These are phyloP conservation scores for Blumeriella jaapii DNA, from an alignment of 2,329 filamentous ascomycete species.

Conservation along the genomic window DNA sequence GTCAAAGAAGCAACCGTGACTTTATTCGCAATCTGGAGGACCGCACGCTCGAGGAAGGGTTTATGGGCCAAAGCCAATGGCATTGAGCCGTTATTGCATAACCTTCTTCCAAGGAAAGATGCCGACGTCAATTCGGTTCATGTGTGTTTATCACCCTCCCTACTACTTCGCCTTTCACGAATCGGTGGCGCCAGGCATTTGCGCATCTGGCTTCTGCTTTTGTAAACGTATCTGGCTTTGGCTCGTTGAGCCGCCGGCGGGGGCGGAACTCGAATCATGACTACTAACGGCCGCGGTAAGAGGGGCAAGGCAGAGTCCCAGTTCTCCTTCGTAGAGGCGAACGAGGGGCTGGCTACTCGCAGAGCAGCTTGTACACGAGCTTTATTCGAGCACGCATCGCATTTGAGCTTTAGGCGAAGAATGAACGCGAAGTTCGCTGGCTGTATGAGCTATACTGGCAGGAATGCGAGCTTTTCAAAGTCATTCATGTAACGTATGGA, in stretches of 20 bases:
- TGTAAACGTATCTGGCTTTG: too few relatives aligned
- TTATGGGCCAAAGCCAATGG: constrained; percentile 57
- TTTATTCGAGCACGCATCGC: neutral
- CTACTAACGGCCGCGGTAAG: too few relatives aligned
- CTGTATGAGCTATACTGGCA: neutral
- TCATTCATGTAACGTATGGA: constrained; percentile 6
- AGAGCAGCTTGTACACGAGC: constrained; percentile 4
- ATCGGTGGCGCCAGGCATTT: neutral
- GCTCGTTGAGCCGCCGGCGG: too few relatives aligned
- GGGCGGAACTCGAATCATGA: too few relatives aligned
- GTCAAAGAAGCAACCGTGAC: constrained; percentile 55
- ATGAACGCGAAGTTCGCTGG: neutral
- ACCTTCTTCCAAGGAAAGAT: constrained; percentile 8
- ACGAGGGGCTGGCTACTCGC: neutral
- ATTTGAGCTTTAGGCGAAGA: neutral
- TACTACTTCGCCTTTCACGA: neutral
- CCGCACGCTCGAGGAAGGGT: constrained; percentile 85
- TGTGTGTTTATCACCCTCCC: constrained; percentile 7
- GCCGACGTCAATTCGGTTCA: constrained; percentile 9
- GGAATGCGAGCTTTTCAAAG: neutral
- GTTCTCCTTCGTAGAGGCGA: neutral
- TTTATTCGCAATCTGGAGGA: constrained; percentile 95
- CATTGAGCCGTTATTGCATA: constrained; percentile 41
- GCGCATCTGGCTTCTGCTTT: neutral
- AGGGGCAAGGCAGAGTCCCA: too few relatives aligned